These are phyloP conservation scores for Mucor lusitanicus DNA, from an alignment of 371 early-diverging fungal species.

Conservation along the genomic window DNA sequence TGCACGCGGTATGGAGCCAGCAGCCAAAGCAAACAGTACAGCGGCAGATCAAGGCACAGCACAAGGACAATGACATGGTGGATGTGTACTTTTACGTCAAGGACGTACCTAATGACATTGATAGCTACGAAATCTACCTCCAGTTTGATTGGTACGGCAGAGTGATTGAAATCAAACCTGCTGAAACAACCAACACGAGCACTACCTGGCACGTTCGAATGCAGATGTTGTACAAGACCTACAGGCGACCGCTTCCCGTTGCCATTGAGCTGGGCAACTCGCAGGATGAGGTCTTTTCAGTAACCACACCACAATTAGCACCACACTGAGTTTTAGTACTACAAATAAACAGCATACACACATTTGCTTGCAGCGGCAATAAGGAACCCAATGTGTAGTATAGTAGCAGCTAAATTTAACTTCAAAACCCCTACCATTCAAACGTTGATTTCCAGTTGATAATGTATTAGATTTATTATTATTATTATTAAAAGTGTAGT, in stretches of 20 bases:
- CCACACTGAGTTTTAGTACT: neutral
- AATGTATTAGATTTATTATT: neutral
- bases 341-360: too few species aligned
- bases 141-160: neutral
- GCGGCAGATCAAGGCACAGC: too few species aligned
- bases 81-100: neutral
- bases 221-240: neutral
- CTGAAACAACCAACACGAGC: neutral
- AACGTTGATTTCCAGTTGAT: neutral
- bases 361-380: too few species aligned
- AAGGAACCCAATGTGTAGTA: too few species aligned
- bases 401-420: neutral
- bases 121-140: constrained; percentile 1
- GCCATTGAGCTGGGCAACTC: neutral
- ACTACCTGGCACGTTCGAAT: neutral
- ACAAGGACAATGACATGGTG: neutral
- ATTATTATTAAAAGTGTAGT: too few species aligned
- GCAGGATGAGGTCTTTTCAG: neutral
- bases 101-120: neutral
- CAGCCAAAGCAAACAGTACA: neutral
- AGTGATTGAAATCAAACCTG: neutral
- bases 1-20: neutral
- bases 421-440: neutral
- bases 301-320: neutral
- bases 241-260: neutral